Evolutionary conservation across 352 stramenopile genomes (phyloP), one percentile per base, ranked within the genome.

Genomic region (Pythium brachiatum): DNA sequence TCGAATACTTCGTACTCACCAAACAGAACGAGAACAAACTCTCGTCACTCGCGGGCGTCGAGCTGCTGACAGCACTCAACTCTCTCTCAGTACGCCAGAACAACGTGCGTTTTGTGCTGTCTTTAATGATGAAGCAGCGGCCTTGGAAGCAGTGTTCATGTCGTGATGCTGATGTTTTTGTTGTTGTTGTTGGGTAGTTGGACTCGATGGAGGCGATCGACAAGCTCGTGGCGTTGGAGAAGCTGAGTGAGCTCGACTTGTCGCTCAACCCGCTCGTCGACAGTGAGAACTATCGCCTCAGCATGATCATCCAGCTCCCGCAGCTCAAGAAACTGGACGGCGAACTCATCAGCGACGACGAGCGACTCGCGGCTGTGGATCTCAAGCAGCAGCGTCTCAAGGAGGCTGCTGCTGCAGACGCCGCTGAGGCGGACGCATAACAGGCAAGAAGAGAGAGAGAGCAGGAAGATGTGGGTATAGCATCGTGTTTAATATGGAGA

Each of bases 21-120:
- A 16, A 34, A 3, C 39, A 92, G 84, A 78, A 81, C 51, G 80
- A 90, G 26, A 94, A 90, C 70, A 88, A 89, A 46, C 56, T 94
- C 32, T 62, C 73, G 12, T 79, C 53, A 2, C 52, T 92, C 8
- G 72, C 64, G 8, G 84, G 81, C 0, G 73, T 94, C 32, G 82
- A 90, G 38, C 68, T 59, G 6, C 57, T 92, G 5, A 18, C 68
- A 7, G 66, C 64, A 21, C 62, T 92, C n/a, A 70, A 27, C 3
- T 78, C 73, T 0, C 56, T 94, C 12, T 73, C 68, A 0, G 27
- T 86, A n/a, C 69, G 85, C 21, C 70, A 86, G 21, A 94, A 91
- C 66, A 73, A 86, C 58, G 81, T 90, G 65, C 26, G 75, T 60
- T 7, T 20, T 13, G 1, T 32, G 0, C 27, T 38, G 32, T 0